Percentiles rank a stretch among this genome's conserved stretches.
Conservation (phyloP, 805 yeast species). For the Saturnispora gosingensis region DNA sequence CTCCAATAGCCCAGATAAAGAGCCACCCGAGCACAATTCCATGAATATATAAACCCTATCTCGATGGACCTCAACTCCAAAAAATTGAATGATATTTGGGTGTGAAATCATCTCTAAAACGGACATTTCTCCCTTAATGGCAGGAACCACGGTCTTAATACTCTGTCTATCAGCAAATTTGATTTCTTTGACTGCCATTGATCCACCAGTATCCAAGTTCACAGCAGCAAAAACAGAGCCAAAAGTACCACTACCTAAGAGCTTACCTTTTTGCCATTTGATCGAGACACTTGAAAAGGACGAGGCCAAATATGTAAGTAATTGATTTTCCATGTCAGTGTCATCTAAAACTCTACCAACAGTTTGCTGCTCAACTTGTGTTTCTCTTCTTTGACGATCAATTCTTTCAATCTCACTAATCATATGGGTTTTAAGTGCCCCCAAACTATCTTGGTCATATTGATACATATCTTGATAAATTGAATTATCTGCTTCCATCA, state of each 20-base stretch:
- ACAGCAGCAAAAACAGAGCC: conserved; percentile 91
- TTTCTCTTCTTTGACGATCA: conserved; percentile 45
- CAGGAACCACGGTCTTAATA: conserved; percentile 73
- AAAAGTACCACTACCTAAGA: conserved; percentile 91
- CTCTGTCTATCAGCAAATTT: conserved; percentile 82
- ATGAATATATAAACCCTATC: conserved; percentile 91
- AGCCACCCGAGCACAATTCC: conserved; percentile 97
- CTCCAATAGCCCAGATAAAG: conserved; percentile 72
- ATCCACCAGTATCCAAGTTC: conserved; percentile 88
- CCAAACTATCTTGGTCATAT: conserved; percentile 42
- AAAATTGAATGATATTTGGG: conserved; percentile 93
- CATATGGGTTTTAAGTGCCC: conserved; percentile 57
- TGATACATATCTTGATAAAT: conserved; percentile 43
- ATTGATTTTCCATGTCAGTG: conserved; percentile 78
- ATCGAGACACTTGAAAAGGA: conserved; percentile 83
- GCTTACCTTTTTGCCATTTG: conserved; percentile 94
- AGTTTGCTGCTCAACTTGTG: conserved; percentile 36
- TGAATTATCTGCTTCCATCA: conserved; percentile 44
- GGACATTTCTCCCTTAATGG: conserved; percentile 93
- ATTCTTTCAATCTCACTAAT: conserved; percentile 55
- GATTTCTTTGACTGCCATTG: conserved; percentile 95
- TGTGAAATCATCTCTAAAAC: conserved; percentile 91
- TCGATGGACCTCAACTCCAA: conserved; percentile 94
- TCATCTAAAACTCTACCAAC: conserved; percentile 89
- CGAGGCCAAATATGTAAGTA: conserved; percentile 76